Evolutionary conservation across 331 rosid genomes (phyloP), one percentile per base, ranked within the genome.

Genomic region (Rosa hybrid): DNA sequence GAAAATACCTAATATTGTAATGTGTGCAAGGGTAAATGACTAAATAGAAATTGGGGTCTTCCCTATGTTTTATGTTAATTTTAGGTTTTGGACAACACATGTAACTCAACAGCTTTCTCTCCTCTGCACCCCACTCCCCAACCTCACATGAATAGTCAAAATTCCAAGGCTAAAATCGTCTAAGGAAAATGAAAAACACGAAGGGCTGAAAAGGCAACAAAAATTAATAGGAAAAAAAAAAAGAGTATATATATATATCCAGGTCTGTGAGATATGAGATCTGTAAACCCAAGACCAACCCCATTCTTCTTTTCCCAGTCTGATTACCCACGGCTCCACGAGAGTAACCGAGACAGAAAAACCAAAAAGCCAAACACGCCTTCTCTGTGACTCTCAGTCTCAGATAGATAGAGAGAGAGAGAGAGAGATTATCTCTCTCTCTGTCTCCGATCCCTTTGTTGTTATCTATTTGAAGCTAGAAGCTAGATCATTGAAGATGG

Each of bases 171-270:
- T 42, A 34, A 72, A 75, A 86, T 83, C 79, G 87, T 83, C 44
- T 16, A 72, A 1, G 17, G 6, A 14, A 77, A 60, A 27, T 17
- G 21, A 68, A 23, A 82, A 42, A 80, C 70, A 88, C 78, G 89
- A 87, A 88, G 88, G 85, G 84, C 72, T 86, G 79, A 87, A 87
- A 81, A 84, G 80, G 87, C 79, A 85, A 90, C 81, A 18, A 79
- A 87, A 82, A 84, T 78, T 71, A 75, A 80, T 71, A 53, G 21
- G 57, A 50, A 50, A 50, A 50, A 14, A 14, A 14, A 14, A 50
- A 50, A 4, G 8, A 45, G 6, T 68, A 85, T 85, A 85, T 68
- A 85, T 85, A 85, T 38, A 69, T 89, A 86, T 88, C 88, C 93
- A 88, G 90, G 78, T 81, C 92, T 94, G 94, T 59, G 67, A 23